phyloP scores from a whole-genome alignment of 352 stramenopile species.

The Phytophthora ramorum region DNA sequence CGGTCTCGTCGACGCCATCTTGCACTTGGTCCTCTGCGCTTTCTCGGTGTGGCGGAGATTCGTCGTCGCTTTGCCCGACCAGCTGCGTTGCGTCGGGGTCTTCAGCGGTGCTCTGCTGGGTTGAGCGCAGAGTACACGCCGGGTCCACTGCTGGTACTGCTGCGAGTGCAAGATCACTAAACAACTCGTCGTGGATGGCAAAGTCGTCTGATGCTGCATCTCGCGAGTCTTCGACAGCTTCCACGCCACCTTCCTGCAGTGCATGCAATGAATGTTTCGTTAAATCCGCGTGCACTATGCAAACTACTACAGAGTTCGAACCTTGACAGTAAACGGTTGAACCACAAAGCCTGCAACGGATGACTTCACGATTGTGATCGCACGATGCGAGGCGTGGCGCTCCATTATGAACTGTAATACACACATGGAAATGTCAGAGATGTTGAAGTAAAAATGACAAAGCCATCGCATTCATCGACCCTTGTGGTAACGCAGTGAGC shows the following conservation, averaged over 20 bases:
- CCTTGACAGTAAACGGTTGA: slow-evolving; percentile 71
- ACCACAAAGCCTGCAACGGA: slow-evolving; percentile 58
- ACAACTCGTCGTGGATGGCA: slow-evolving; percentile 58
- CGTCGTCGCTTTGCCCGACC: slow-evolving; percentile 24
- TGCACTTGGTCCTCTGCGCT: slow-evolving; percentile 6
- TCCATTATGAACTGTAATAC: slow-evolving; percentile 68
- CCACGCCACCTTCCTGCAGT: slow-evolving; percentile 52
- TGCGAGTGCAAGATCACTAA: slow-evolving; percentile 54
- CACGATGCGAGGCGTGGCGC: slow-evolving; percentile 51
- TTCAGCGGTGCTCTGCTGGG: slow-evolving; percentile 56
- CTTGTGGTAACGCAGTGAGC: slow-evolving; percentile 73
- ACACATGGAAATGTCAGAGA: slow-evolving; percentile 10
- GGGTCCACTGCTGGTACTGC: slow-evolving; percentile 51
- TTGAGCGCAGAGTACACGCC: slow-evolving; percentile 58
- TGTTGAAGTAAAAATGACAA: slow-evolving; percentile 16
- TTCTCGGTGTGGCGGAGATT: slow-evolving; percentile 15
- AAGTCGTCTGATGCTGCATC: slow-evolving; percentile 41
- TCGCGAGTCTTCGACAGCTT: slow-evolving; percentile 33
- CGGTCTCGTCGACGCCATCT: slow-evolving; percentile 7
- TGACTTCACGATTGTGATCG: slow-evolving; percentile 72
- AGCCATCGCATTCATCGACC: slow-evolving; percentile 22
- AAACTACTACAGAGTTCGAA: slow-evolving; percentile 20
- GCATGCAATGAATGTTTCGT: neutral
- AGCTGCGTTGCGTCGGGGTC: slow-evolving; percentile 33
- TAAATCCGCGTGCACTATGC: neutral